These are phyloP conservation scores for Suhomyces sp. DNA, from an alignment of 805 yeast genomes.

Conservation along the genomic window DNA sequence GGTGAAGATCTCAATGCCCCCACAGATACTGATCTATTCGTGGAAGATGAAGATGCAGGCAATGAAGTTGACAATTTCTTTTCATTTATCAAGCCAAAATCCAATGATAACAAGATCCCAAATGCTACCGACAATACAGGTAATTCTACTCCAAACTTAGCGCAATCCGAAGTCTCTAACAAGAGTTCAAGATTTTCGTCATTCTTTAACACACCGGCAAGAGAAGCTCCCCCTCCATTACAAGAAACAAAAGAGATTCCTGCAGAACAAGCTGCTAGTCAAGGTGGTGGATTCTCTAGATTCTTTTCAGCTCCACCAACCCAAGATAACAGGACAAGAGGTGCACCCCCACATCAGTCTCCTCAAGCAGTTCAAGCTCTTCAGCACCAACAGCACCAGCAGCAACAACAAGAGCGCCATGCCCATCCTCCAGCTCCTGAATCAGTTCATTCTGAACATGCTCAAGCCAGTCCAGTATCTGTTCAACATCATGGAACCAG, in stretches of 20 bases:
- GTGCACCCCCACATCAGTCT: too few relatives aligned
- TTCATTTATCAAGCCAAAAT: constrained; percentile 38
- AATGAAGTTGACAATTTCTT: constrained; percentile 46
- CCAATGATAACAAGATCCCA: constrained; percentile 8
- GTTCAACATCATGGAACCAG: constrained; percentile 2
- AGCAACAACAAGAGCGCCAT: constrained; percentile 5
- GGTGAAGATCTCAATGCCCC: constrained; percentile 31
- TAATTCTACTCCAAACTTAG: constrained; percentile 5
- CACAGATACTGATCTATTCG: not conserved
- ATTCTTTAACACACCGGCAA: constrained; percentile 21
- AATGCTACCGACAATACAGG: constrained; percentile 3
- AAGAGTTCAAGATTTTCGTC: constrained; percentile 40
- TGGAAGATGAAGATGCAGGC: constrained; percentile 20
- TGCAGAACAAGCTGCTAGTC: not conserved
- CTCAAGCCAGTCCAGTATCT: not conserved
- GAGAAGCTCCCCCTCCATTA: constrained; percentile 3
- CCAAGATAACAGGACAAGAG: too few relatives aligned
- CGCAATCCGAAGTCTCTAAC: constrained; percentile 15
- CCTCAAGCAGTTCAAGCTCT: constrained; percentile 2
- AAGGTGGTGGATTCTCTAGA: constrained; percentile 10
- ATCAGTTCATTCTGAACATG: not conserved
- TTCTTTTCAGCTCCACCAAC: constrained; percentile 8
- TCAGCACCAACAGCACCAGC: constrained; percentile 5
- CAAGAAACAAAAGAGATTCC: not conserved
- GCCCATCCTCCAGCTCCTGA: constrained; percentile 1